phyloP scores from a whole-genome alignment of 176 grass and related monocot genomes.

The Zizania latifolia region DNA sequence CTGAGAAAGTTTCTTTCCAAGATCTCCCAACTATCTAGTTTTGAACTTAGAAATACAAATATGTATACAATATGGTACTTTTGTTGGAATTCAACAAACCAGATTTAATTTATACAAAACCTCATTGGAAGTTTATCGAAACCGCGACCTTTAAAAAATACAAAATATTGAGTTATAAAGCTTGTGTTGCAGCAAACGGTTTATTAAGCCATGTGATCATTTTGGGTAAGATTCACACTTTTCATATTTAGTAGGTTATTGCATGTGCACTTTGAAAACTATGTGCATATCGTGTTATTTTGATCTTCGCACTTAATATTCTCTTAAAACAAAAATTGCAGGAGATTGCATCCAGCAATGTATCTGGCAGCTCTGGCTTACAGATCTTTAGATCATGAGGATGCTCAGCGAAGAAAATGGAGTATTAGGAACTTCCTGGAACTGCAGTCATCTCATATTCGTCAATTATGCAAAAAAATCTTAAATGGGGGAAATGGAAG shows the following conservation, averaged over 20 bases:
- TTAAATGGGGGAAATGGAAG: conserved; percentile 20
- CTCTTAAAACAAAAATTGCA: conserved; percentile 35
- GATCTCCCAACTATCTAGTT: background rate
- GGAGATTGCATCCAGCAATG: conserved; percentile 95
- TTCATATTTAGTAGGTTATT: background rate
- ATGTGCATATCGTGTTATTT: background rate
- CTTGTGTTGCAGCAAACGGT: background rate
- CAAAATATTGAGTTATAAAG: background rate
- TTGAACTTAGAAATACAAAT: background rate
- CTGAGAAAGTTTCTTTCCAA: background rate
- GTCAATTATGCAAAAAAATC: conserved; percentile 36
- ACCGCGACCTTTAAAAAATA: background rate
- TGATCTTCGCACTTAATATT: background rate
- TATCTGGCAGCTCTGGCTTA: conserved; percentile 82
- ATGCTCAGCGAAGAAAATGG: conserved; percentile 60
- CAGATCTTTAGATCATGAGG: conserved; percentile 88
- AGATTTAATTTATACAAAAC: background rate
- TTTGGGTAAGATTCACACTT: background rate
- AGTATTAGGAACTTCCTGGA: conserved; percentile 38
- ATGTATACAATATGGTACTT: background rate
- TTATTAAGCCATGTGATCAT: background rate
- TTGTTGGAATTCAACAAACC: background rate
- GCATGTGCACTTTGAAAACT: background rate
- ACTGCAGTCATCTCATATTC: conserved; percentile 47
- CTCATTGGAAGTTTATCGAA: background rate